Conservation (phyloP, 2,329 filamentous ascomycete species). For the Cadophora sp. region DNA sequence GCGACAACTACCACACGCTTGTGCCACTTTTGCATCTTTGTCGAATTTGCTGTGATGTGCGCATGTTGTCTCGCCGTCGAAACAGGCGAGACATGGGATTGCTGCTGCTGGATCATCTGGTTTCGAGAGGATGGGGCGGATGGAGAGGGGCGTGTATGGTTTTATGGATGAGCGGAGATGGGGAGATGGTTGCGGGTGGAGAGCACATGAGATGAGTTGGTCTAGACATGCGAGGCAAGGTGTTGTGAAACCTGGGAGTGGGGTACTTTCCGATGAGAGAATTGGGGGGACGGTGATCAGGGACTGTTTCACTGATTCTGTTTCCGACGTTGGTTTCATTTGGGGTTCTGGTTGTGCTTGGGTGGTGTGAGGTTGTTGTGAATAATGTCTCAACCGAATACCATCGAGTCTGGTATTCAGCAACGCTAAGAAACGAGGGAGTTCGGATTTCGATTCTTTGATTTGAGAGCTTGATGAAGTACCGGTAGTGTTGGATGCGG, state of each 20-base stretch:
- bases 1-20: slow-evolving; percentile 11
- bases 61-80: slow-evolving; percentile 13
- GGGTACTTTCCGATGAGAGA: background rate
- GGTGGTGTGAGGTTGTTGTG: background rate
- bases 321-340: background rate
- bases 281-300: background rate
- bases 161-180: background rate
- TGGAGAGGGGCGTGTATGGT: background rate
- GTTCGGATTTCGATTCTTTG: slow-evolving; percentile 2
- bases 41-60: background rate
- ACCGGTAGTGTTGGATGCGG: background rate
- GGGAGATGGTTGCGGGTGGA: background rate
- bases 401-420: background rate
- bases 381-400: background rate
- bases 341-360: background rate
- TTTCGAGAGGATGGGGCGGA: no score
- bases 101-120: background rate
- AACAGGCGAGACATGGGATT: slow-evolving; percentile 12
- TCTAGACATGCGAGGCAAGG: slow-evolving; percentile 18
- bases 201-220: background rate
- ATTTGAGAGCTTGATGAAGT: background rate
- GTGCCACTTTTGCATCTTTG: background rate
- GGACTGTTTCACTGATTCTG: no score
- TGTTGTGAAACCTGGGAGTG: background rate
- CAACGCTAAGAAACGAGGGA: slow-evolving; percentile 8